These are phyloP conservation scores for Entophlyctis luteolus DNA, from an alignment of 192 early-diverging fungal genomes.

Conservation along the genomic window DNA sequence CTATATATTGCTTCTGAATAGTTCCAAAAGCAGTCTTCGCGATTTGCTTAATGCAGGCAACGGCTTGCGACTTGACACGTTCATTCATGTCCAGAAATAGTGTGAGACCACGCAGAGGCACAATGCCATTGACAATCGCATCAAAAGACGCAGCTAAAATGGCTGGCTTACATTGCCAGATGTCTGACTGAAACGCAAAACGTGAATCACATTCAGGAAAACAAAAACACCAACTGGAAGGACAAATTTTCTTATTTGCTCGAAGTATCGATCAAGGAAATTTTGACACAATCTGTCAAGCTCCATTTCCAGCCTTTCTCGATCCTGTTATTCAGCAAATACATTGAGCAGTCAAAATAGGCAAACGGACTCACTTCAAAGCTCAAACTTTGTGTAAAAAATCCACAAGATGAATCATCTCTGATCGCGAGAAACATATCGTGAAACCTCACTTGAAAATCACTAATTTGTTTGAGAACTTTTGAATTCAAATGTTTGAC, in stretches of 20 bases:
- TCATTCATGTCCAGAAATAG: slow-evolving; percentile 20
- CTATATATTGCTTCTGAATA: slow-evolving; percentile 8
- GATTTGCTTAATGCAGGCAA: slow-evolving; percentile 10
- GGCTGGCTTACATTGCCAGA: slow-evolving; percentile 14
- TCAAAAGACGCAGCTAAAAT: slow-evolving; percentile 16
- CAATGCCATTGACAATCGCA: slow-evolving; percentile 6
- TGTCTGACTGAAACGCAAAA: too few relatives aligned
- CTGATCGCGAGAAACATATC: not conserved
- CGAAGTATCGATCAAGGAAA: slow-evolving; percentile 8
- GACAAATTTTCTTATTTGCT: not conserved
- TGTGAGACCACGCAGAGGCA: slow-evolving; percentile 2
- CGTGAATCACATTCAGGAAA: too few relatives aligned
- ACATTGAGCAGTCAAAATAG: not conserved
- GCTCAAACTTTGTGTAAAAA: not conserved
- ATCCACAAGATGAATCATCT: not conserved
- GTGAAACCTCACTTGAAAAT: slow-evolving; percentile 8
- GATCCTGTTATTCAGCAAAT: slow-evolving; percentile 4
- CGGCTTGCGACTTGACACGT: slow-evolving; percentile 2
- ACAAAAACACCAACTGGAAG: slow-evolving; percentile 7
- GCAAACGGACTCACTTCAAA: not conserved
- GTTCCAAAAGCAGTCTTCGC: slow-evolving; percentile 1
- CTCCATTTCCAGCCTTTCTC: slow-evolving; percentile 3
- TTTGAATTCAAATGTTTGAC: slow-evolving; percentile 14
- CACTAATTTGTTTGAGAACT: slow-evolving; percentile 7
- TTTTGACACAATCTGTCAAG: not conserved